Evolutionary conservation across 805 yeast species (phyloP), one percentile per base, ranked within the genome.

Genomic region (Pichia heedii): DNA sequence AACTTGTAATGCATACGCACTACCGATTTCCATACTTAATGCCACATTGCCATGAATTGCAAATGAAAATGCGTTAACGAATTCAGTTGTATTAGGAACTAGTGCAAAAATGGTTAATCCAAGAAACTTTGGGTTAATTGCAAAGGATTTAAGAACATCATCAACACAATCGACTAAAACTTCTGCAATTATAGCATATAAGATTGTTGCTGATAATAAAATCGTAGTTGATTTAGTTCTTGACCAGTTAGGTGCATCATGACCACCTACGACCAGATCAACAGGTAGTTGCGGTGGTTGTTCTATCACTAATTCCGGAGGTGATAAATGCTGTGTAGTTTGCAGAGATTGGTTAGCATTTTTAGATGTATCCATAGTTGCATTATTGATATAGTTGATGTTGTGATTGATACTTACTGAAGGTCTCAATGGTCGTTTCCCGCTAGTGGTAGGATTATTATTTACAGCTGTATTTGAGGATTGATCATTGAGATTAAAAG

Each of bases 241-340:
- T 7, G 95, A 81, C 98, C 98, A 93, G 59, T 93, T 93, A 37
- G 98, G 97, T 0, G 97, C 94, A 60, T 88, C 97, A 54, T 90
- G 97, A 1, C 95, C 94, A 5, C 83, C 82, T n/a, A 56, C 60
- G 12, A 54, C 61, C 34, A 61, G 68, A 18, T 29, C 40, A 9
- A n/a, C 38, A 12, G 22, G 37, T 13, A 22, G 43, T 16, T 39
- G 49, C 5, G 32, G 47, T 12, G 33, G 27, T 36, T 21, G 46
- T 15, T 35, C 15, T 20, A 29, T 51, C 10, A 22, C 4, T 24
- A 16, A 21, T 12, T 16, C 16, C 4, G 32, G 10, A 48, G 16
- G 24, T 21, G 22, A 16, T 18, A 24, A 4, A 24, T 18, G 26
- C 36, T 37, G 22, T 41, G 44, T 40, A 26, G 20, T 5, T 16